Conservation (phyloP, 2,329 filamentous ascomycete species). For the Cordyceps pruinosa region DNA sequence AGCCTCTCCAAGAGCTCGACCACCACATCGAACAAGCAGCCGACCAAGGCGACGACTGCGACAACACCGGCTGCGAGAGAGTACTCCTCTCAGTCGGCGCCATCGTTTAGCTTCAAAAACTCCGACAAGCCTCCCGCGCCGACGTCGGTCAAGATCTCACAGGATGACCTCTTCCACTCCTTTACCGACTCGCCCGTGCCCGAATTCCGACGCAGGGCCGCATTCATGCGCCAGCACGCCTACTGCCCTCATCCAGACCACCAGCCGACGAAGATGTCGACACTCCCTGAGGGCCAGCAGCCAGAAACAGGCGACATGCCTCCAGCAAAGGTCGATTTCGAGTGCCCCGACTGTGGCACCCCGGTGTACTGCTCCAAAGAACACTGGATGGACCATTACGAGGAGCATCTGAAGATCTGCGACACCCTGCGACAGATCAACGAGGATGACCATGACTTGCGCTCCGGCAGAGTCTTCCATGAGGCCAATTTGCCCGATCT, state of each 20-base stretch:
- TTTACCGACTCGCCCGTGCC: slow-evolving; percentile 85
- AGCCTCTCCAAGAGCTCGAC: slow-evolving; percentile 3
- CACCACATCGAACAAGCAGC: neutral
- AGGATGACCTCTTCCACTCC: slow-evolving; percentile 86
- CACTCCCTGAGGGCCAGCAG: slow-evolving; percentile 56
- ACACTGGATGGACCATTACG: slow-evolving; percentile 95
- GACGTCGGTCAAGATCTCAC: slow-evolving; percentile 40
- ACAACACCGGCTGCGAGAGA: neutral
- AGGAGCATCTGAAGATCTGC: slow-evolving; percentile 85
- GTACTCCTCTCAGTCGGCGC: slow-evolving; percentile 11
- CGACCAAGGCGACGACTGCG: neutral
- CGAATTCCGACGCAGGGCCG: slow-evolving; percentile 78
- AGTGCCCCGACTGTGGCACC: slow-evolving; percentile 93
- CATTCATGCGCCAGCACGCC: slow-evolving; percentile 87
- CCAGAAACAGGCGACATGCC: slow-evolving; percentile 48
- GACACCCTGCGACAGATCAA: slow-evolving; percentile 90
- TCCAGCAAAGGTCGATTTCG: slow-evolving; percentile 80
- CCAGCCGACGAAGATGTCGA: slow-evolving; percentile 62
- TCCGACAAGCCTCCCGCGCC: slow-evolving; percentile 18
- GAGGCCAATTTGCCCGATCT: slow-evolving; percentile 88
- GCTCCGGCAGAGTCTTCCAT: slow-evolving; percentile 83
- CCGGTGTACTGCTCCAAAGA: slow-evolving; percentile 90
- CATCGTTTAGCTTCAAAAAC: slow-evolving; percentile 6
- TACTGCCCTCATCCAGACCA: slow-evolving; percentile 90
- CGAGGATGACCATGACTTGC: slow-evolving; percentile 93